Percentiles rank a stretch among this genome's conserved stretches.
Evolutionary conservation across 192 early-diverging fungal species (phyloP).

Genomic region (Umbelopsis sp.): DNA sequence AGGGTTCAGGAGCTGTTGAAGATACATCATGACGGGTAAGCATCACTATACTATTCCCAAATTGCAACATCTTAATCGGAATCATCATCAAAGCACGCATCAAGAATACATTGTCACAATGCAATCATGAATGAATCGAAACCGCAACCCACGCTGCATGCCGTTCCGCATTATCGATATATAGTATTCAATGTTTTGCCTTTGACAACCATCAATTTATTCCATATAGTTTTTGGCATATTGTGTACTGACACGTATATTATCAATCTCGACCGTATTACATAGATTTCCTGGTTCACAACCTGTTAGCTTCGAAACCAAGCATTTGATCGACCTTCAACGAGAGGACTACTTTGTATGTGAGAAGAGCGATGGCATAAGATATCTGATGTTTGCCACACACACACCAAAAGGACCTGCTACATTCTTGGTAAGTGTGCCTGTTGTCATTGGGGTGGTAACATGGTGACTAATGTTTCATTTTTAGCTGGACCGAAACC

Average conservation of each 20-base stretch:
- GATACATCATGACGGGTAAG: slow-evolving; percentile 36
- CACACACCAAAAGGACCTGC: slow-evolving; percentile 56
- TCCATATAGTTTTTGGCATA: background rate
- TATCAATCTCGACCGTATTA: background rate
- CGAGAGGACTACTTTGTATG: slow-evolving; percentile 64
- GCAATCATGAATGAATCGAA: background rate
- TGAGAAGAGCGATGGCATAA: slow-evolving; percentile 55
- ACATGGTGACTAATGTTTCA: slow-evolving; percentile 10
- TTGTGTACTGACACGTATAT: background rate
- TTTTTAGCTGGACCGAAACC: slow-evolving; percentile 70
- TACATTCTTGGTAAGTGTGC: slow-evolving; percentile 52
- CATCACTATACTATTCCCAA: background rate
- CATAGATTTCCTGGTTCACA: slow-evolving; percentile 66
- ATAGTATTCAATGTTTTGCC: background rate
- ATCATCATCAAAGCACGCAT: background rate
- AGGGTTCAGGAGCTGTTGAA: slow-evolving; percentile 34
- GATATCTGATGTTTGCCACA: slow-evolving; percentile 51
- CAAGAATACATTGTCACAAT: background rate
- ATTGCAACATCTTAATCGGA: background rate
- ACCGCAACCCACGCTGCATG: background rate
- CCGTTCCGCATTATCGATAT: background rate
- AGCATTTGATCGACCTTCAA: slow-evolving; percentile 48
- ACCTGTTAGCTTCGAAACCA: slow-evolving; percentile 53
- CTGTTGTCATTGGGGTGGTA: background rate
- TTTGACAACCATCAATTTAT: background rate